phyloP scores from a whole-genome alignment of 768 basidiomycete species.

The Mycena rosella region DNA sequence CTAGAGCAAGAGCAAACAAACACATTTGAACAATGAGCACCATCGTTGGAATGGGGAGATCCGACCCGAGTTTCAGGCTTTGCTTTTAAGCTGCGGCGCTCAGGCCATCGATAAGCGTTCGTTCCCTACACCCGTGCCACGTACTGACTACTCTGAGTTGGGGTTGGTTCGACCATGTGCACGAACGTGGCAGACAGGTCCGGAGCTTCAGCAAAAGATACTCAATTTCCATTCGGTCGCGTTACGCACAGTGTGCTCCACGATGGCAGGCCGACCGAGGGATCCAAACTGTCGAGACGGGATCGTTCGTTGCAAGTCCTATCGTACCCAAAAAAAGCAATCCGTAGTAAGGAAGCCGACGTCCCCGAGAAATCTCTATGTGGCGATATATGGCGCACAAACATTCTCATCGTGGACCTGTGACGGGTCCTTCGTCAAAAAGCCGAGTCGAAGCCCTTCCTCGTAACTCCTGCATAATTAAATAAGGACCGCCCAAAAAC shows the following conservation, averaged over 20 bases:
- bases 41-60: not conserved
- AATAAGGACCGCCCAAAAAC: not conserved
- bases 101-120: too few species aligned
- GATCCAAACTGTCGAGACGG: constrained; percentile 7
- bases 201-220: not conserved
- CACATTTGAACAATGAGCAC: not conserved
- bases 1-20: not conserved
- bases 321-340: constrained; percentile 32
- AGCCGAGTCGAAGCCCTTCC: constrained; percentile 69
- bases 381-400: constrained; percentile 65
- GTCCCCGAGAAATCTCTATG: constrained; percentile 11
- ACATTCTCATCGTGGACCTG: constrained; percentile 68
- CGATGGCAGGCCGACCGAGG: not conserved
- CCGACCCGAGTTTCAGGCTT: too few species aligned
- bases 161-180: not conserved
- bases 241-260: constrained; percentile 8
- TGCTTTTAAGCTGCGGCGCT: too few species aligned
- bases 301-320: constrained; percentile 31
- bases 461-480: constrained; percentile 72
- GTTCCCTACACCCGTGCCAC: too few species aligned
- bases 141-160: too few species aligned
- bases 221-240: constrained; percentile 2
- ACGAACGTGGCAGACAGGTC: too few species aligned
- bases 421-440: constrained; percentile 74
- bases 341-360: not conserved